phyloP scores from a whole-genome alignment of 192 early-diverging fungal genomes.

The Gigaspora rosea region DNA sequence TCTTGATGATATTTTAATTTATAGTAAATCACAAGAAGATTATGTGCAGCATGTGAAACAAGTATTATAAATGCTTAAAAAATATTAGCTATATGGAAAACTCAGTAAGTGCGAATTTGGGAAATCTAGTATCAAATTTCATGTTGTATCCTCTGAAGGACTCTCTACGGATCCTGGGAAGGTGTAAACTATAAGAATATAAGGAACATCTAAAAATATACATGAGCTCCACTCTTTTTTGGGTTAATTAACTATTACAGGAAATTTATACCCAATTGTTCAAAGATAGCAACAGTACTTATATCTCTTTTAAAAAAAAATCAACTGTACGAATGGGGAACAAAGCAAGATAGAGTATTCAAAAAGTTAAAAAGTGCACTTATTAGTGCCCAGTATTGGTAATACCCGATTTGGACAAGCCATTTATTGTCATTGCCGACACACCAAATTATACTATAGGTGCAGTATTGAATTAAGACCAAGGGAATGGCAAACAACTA shows the following conservation, averaged over 20 bases:
- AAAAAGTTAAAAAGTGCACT: constrained; percentile 27
- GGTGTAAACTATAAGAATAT: constrained; percentile 30
- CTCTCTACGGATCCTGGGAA: constrained; percentile 29
- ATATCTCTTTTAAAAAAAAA: constrained; percentile 37
- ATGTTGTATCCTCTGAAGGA: constrained; percentile 32
- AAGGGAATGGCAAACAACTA: constrained; percentile 13
- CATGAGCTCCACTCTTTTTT: constrained; percentile 37
- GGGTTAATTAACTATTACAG: constrained; percentile 44
- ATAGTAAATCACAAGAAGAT: constrained; percentile 35
- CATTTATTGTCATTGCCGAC: constrained; percentile 28
- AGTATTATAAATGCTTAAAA: constrained; percentile 33
- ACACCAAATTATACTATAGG: constrained; percentile 33
- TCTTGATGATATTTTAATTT: constrained; percentile 48
- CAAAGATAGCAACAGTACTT: constrained; percentile 33
- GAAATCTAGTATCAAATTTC: constrained; percentile 36
- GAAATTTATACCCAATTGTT: constrained; percentile 39
- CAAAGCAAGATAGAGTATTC: constrained; percentile 22
- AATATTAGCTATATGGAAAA: constrained; percentile 24
- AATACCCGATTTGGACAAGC: background rate
- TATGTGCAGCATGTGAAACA: constrained; percentile 31
- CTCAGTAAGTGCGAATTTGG: constrained; percentile 37
- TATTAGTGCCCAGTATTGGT: too few species aligned
- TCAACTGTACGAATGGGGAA: constrained; percentile 28
- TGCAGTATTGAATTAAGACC: constrained; percentile 29
- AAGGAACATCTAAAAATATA: too few species aligned